Percentiles rank a stretch among this genome's conserved stretches.
These are phyloP conservation scores for Ailanthus altissimus DNA, from an alignment of 345 rosid species.

Conservation along the genomic window DNA sequence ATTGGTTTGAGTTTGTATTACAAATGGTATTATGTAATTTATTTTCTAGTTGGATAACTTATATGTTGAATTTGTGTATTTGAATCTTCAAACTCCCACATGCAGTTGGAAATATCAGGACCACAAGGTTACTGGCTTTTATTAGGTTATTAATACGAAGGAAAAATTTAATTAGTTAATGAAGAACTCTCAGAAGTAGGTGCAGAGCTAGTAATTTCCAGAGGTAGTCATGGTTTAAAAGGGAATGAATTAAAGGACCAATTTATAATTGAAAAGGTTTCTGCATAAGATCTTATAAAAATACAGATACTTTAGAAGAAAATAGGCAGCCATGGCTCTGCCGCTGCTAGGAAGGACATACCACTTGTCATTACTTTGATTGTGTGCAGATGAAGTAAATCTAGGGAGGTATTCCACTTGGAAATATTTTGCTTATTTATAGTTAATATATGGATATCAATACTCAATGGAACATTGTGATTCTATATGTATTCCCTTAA, in stretches of 20 bases:
- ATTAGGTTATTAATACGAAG: not conserved
- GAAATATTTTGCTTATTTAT: not conserved
- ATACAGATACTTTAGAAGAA: not conserved
- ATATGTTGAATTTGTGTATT: not conserved
- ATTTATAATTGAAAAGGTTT: not conserved
- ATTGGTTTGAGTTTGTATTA: not conserved
- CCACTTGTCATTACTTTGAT: not conserved
- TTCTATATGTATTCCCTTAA: not conserved
- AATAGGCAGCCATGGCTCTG: not conserved
- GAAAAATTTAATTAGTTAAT: not conserved
- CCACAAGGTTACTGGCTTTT: not conserved
- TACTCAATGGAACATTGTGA: not conserved
- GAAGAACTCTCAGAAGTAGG: not conserved
- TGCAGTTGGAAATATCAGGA: not conserved
- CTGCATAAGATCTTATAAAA: not conserved
- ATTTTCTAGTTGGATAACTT: not conserved
- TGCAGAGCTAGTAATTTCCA: not conserved
- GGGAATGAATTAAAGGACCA: not conserved
- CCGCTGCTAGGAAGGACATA: not conserved
- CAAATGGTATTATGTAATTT: not conserved
- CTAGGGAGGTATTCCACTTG: not conserved
- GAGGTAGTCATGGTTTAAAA: not conserved
- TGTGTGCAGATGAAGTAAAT: not conserved
- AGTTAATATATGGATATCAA: not conserved
- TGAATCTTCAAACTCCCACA: not conserved